These are phyloP conservation scores for Backusella westeae DNA, from an alignment of 192 early-diverging fungal genomes.

Conservation along the genomic window DNA sequence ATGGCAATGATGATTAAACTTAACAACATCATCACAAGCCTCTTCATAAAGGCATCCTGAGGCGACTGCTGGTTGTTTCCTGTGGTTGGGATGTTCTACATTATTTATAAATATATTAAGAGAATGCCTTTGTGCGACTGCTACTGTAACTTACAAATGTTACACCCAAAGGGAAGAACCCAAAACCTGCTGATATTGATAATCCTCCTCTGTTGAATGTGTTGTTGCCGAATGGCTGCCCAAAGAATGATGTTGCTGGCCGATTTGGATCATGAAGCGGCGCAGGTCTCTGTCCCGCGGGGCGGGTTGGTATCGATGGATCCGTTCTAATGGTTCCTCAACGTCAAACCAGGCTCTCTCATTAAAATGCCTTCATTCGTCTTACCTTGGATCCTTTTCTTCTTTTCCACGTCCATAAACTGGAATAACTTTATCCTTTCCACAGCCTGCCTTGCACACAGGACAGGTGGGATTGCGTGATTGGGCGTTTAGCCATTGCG, in stretches of 20 bases:
- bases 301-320: constrained; percentile 62
- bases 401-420: constrained; percentile 80
- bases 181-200: constrained; percentile 67
- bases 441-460: constrained; percentile 84
- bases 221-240: constrained; percentile 16
- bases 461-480: constrained; percentile 73
- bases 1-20: constrained; percentile 76
- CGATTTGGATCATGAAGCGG: constrained; percentile 58
- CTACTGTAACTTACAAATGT: constrained; percentile 44
- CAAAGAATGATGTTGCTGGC: constrained; percentile 42
- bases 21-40: constrained; percentile 81
- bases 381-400: constrained; percentile 70
- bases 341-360: not conserved
- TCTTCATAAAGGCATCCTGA: constrained; percentile 79
- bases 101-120: not conserved
- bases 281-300: constrained; percentile 75
- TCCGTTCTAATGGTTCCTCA: constrained; percentile 13
- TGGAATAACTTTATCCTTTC: constrained; percentile 80
- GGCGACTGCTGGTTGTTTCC: constrained; percentile 38
- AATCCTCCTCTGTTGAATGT: constrained; percentile 44
- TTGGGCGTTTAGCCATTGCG: constrained; percentile 73
- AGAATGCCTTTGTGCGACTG: not conserved
- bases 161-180: constrained; percentile 72
- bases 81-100: constrained; percentile 22
- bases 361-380: not conserved